phyloP scores from a whole-genome alignment of 108 stramenopile species.

The Skeletonema potamos region DNA sequence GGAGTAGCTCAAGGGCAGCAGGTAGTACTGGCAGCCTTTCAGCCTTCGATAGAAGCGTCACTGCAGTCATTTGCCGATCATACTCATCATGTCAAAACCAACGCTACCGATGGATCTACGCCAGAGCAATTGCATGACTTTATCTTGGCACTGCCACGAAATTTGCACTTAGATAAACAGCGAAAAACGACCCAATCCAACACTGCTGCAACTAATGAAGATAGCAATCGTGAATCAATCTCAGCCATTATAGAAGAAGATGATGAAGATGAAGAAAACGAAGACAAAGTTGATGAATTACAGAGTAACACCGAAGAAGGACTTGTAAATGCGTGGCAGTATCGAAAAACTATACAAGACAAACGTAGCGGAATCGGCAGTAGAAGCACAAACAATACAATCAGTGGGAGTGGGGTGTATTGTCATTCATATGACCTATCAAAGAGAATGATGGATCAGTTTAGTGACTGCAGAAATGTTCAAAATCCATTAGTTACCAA shows the following conservation, averaged over 20 bases:
- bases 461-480: neutral
- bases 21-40: slow-evolving; percentile 25
- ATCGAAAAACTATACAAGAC: slow-evolving; percentile 74
- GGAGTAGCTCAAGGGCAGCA: slow-evolving; percentile 44
- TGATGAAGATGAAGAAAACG: slow-evolving; percentile 46
- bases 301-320: slow-evolving; percentile 54
- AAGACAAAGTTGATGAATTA: slow-evolving; percentile 8
- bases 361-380: slow-evolving; percentile 50
- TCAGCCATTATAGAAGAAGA: slow-evolving; percentile 42
- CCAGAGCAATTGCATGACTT: slow-evolving; percentile 37
- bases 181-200: slow-evolving; percentile 2
- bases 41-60: slow-evolving; percentile 29
- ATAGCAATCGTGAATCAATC: slow-evolving; percentile 8
- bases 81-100: neutral
- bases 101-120: neutral
- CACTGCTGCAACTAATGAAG: neutral
- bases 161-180: slow-evolving; percentile 78
- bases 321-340: slow-evolving; percentile 84
- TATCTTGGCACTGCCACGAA: slow-evolving; percentile 51
- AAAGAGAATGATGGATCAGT: slow-evolving; percentile 66
- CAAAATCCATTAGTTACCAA: slow-evolving; percentile 26
- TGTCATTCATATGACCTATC: slow-evolving; percentile 86
- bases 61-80: slow-evolving; percentile 20
- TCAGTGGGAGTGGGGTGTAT: slow-evolving; percentile 41
- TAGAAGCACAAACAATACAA: neutral